Evolutionary conservation across 768 basidiomycete genomes (phyloP), one percentile per base, ranked within the genome.

Genomic region (Psilocybe sp.): DNA sequence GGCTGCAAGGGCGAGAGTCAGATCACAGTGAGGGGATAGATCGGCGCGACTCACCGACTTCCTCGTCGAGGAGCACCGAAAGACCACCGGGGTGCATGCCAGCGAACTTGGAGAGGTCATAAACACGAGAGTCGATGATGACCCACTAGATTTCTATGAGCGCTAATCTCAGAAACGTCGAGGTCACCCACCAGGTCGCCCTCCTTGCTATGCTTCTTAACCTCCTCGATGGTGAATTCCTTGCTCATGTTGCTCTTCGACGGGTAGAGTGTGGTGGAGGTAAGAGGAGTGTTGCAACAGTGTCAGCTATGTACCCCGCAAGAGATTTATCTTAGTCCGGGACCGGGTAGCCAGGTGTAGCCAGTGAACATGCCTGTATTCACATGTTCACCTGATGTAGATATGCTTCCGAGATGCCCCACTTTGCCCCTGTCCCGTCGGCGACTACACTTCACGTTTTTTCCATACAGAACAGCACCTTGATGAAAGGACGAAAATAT

Each of bases 61-160:
- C 87, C 4, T 74, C 68, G 59, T 89, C 84, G n/a, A 84, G 66
- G n/a, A 97, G 75, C 33, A 92, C 91, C 2, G 81, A 77, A 0
- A 75, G 63, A 10, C 93, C 93, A 42, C 93, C 94, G 1, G 92
- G 94, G 60, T 97, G 94, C 56, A 94, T 72, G 42, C 73, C 75
- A 46, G 79, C 80, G 69, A 97, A 96, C 60, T 81, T 84, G 46
- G 85, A 82, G 19, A 97, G 69, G 64, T 94, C 85, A 62, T 84
- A 92, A 28, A 92, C 89, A 64, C 83, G 86, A 39, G 68, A 62
- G 46, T 71, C 69, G 39, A 94, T 78, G 51, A 90, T 78, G 44
- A 94, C 71, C 90, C 92, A 93, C 85, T 89, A 40, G 11, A 20
- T 10, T 15, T 28, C 35, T 44, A 28, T n/a, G 43, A 31, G 43